Base-by-base conservation (phyloP, 371 early-diverging fungal species). In the Apophysomyces variabilis region DNA sequence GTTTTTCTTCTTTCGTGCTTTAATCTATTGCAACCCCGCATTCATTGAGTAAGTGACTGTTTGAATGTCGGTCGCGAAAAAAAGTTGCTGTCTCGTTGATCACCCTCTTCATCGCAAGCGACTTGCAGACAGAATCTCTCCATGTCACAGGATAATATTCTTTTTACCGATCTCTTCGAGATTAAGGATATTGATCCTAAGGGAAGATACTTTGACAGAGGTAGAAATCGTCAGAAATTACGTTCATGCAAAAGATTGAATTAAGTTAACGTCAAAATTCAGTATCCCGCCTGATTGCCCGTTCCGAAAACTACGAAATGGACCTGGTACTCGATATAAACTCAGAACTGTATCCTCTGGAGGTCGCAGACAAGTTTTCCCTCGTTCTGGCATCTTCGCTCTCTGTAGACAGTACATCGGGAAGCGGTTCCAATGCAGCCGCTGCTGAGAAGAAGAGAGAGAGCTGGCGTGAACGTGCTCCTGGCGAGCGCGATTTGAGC, bases 151-250 rank as follows among this genome's bases (percentile, higher is more conserved):
- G 90, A 90, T 70, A 89, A 84, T 77, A 80, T 91, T 67, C 77
- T 97, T 38, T 96, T 95, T 75, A 84, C 84, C 56, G 96, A 95
- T 75, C 88, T 93, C 56, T 96, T 96, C 67, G 92, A 90, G 62
- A 89, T 96, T 70, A 92, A 87, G 69, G 95, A 95, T 70, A 79
- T 95, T 60, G 93, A 96, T 84, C 89, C 88, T 64, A 92, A 90
- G 64, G 98, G 95, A 64, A 95, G 94, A 78, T 92, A 93, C 71
- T 97, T 97, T 71, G 97, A 96, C 78, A 85, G 95, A 79, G 95
- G 93, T 92, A 86, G 37, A 58, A 46, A 9, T 16, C 5, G 21
- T 9, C 5, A 7, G 9, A 9, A 18, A 1, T 11, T 13, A 13
- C 0, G 21, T 50, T 21, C 11, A 5, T 14, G 32, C 32, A 26